phyloP scores from a whole-genome alignment of 2,329 filamentous ascomycete genomes.

The Botryosphaeria dothidea region DNA sequence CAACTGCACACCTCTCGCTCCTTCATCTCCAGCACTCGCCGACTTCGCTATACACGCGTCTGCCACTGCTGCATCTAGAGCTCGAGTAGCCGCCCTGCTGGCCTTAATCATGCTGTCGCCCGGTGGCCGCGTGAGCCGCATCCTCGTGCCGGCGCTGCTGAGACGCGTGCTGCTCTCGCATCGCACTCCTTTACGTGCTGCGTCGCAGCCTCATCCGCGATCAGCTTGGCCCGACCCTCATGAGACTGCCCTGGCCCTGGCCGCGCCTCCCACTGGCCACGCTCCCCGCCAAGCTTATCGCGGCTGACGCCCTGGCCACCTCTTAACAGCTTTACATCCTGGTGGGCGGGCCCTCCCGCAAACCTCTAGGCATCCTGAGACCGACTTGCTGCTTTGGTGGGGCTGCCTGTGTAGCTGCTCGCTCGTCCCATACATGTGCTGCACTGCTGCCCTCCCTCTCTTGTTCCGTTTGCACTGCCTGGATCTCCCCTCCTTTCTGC shows the following conservation, averaged over 20 bases:
- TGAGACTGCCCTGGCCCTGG: slow-evolving; percentile 32
- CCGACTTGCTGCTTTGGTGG: slow-evolving; percentile 4
- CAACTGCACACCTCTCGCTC: background rate
- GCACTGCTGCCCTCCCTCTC: background rate
- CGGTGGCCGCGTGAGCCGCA: background rate
- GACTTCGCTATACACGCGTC: background rate
- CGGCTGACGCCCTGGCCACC: background rate
- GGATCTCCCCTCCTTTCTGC: background rate
- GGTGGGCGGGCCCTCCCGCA: slow-evolving; percentile 22
- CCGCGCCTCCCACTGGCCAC: slow-evolving; percentile 23
- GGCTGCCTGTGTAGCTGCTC: background rate
- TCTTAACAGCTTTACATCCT: slow-evolving; percentile 20
- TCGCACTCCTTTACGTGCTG: slow-evolving; percentile 29
- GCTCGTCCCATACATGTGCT: background rate
- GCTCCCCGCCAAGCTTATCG: background rate
- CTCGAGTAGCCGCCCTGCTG: background rate
- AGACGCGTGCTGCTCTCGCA: slow-evolving; percentile 28
- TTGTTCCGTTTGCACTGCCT: slow-evolving; percentile 7
- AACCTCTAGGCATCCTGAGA: background rate
- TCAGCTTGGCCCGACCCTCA: slow-evolving; percentile 36
- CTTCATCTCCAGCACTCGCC: background rate
- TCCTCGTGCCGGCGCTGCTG: background rate
- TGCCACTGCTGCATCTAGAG: background rate
- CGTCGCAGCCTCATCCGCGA: slow-evolving; percentile 34
- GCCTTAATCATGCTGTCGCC: background rate